Evolutionary conservation across 345 rosid species (phyloP).

Genomic region (Syzygium oleosum): DNA sequence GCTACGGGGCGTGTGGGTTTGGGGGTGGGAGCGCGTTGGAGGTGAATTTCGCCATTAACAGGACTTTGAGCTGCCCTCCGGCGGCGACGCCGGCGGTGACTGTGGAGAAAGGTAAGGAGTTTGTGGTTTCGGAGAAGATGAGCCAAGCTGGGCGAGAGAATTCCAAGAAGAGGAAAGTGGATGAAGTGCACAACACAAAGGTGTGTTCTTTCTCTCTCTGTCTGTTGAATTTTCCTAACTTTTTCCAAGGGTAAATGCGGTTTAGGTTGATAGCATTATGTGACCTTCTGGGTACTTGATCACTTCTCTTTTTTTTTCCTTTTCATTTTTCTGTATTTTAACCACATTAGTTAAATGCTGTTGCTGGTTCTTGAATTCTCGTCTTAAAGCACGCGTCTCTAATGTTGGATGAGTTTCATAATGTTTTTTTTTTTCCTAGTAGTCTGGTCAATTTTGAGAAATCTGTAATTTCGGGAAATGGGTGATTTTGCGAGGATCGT

Average conservation of each 20-base stretch:
- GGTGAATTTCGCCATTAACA: constrained; percentile 16
- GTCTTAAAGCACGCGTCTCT: not conserved
- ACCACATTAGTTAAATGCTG: not conserved
- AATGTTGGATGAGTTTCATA: not conserved
- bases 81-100: constrained; percentile 9
- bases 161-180: constrained; percentile 60
- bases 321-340: not conserved
- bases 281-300: not conserved
- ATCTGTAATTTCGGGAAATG: not conserved
- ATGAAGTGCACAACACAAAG: constrained; percentile 24
- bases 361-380: not conserved
- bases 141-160: constrained; percentile 28
- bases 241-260: not conserved
- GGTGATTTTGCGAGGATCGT: constrained; percentile 1
- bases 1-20: constrained; percentile 18
- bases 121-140: constrained; percentile 9
- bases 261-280: not conserved
- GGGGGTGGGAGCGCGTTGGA: constrained; percentile 25
- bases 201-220: not conserved
- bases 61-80: constrained; percentile 41
- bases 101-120: constrained; percentile 13
- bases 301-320: not conserved
- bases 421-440: not conserved
- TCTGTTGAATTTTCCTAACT: not conserved
- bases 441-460: not conserved